Conservation (phyloP, 1,139 yeast species). For the Magnusiomyces clavatus region DNA sequence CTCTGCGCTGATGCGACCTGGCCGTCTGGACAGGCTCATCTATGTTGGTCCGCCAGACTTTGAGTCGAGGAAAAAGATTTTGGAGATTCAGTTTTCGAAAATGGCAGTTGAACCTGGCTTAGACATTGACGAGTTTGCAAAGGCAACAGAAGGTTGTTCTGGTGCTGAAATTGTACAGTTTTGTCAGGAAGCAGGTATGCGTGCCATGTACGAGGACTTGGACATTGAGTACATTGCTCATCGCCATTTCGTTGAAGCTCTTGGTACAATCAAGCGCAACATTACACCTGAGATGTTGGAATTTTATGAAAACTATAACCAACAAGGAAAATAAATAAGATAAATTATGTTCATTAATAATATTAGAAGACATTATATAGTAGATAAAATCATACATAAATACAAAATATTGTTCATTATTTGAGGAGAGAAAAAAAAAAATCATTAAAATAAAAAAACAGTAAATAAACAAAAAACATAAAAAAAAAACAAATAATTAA, state of each 20-base stretch:
- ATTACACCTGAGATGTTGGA: slow-evolving; percentile 78
- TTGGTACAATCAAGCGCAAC: slow-evolving; percentile 59
- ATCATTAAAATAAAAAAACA: too few species aligned
- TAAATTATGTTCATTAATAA: too few species aligned
- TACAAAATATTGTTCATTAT: neutral
- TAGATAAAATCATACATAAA: neutral
- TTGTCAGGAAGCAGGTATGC: slow-evolving; percentile 91
- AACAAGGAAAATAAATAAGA: slow-evolving; percentile 6
- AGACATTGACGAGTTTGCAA: slow-evolving; percentile 47
- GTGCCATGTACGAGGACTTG: slow-evolving; percentile 77
- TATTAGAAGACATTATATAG: neutral
- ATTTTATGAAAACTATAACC: slow-evolving; percentile 62
- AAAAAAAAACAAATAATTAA: slow-evolving; percentile 17
- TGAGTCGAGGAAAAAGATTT: slow-evolving; percentile 69
- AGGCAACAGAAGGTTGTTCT: slow-evolving; percentile 75
- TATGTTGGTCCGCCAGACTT: slow-evolving; percentile 88
- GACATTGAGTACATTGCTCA: slow-evolving; percentile 46
- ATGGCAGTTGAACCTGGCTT: slow-evolving; percentile 42
- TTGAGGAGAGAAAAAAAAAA: neutral
- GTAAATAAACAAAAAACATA: too few species aligned
- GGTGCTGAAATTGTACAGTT: slow-evolving; percentile 92
- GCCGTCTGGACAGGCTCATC: slow-evolving; percentile 84
- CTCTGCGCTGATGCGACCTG: slow-evolving; percentile 86
- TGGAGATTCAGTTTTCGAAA: slow-evolving; percentile 56
- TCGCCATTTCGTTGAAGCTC: slow-evolving; percentile 66